Percentiles rank a stretch among this genome's conserved stretches.
Evolutionary conservation across 192 early-diverging fungal species (phyloP).

Genomic region (Lunasporangiospora selenospora): DNA sequence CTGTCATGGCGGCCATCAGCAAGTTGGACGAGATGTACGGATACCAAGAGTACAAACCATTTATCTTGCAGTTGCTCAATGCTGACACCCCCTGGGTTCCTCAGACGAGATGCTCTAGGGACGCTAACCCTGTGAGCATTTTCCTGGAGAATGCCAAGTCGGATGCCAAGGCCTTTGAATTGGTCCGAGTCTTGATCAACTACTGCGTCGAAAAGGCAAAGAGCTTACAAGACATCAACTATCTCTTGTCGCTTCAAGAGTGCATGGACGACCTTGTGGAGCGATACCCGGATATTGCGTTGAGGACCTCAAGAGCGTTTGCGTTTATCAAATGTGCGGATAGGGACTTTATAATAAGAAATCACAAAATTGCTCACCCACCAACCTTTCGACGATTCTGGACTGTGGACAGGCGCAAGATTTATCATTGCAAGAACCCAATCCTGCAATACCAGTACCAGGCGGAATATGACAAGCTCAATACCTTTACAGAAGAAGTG

Average conservation of each 20-base stretch:
- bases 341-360: neutral
- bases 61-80: too few species aligned
- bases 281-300: neutral
- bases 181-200: neutral
- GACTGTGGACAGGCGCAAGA: neutral
- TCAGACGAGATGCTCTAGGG: neutral
- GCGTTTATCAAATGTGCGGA: neutral
- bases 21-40: too few species aligned
- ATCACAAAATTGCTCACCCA: neutral
- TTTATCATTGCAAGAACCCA: neutral
- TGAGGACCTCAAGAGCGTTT: neutral
- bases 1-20: neutral
- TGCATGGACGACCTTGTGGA: neutral
- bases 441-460: neutral
- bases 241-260: neutral
- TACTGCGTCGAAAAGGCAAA: neutral
- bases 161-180: neutral
- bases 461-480: neutral
- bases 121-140: neutral
- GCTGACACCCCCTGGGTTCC: neutral
- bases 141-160: neutral
- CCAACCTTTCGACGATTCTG: neutral
- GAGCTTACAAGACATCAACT: neutral
- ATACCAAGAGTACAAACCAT: too few species aligned
- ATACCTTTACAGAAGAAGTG: conserved; percentile 9